Evolutionary conservation across 1,284 basidiomycete genomes (phyloP).

Genomic region (Ustilago shanxiensis): DNA sequence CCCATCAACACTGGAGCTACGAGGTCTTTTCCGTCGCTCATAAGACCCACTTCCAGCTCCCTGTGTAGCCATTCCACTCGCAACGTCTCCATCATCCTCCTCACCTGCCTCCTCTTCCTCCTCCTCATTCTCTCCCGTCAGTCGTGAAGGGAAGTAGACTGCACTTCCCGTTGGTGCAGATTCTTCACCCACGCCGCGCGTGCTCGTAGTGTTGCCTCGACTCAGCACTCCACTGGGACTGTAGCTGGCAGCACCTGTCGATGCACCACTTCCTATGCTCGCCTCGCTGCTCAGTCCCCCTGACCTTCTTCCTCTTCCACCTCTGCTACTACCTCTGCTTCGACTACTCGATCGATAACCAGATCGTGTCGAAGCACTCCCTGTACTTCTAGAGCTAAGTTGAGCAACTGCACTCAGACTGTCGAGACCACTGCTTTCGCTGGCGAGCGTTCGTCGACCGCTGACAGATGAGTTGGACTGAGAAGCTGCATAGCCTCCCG

Average conservation of each 20-base stretch:
- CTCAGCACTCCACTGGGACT: slow-evolving; percentile 43
- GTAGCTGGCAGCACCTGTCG: slow-evolving; percentile 58
- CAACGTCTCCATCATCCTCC: slow-evolving; percentile 21
- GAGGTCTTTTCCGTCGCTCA: slow-evolving; percentile 28
- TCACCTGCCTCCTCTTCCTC: slow-evolving; percentile 16
- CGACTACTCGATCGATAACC: slow-evolving; percentile 35
- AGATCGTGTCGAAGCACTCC: slow-evolving; percentile 31
- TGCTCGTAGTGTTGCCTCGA: slow-evolving; percentile 48
- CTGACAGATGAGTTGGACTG: slow-evolving; percentile 39
- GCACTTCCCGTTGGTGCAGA: slow-evolving; percentile 9
- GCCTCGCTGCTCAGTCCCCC: slow-evolving; percentile 25
- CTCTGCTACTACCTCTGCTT: slow-evolving; percentile 25
- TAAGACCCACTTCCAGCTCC: slow-evolving; percentile 24
- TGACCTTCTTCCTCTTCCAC: slow-evolving; percentile 13
- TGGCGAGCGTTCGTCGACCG: slow-evolving; percentile 24
- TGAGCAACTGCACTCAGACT: slow-evolving; percentile 44
- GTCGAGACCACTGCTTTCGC: slow-evolving; percentile 42
- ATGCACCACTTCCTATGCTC: slow-evolving; percentile 35
- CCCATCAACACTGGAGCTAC: slow-evolving; percentile 28
- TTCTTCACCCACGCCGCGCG: slow-evolving; percentile 27
- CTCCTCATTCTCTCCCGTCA: slow-evolving; percentile 2
- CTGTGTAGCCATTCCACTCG: slow-evolving; percentile 47
- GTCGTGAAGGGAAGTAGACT: slow-evolving; percentile 16
- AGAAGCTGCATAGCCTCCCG: slow-evolving; percentile 46
- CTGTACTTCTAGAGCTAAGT: slow-evolving; percentile 36